Evolutionary conservation across 2,329 filamentous ascomycete genomes (phyloP).

Genomic region (Diaporthe aspalathi): DNA sequence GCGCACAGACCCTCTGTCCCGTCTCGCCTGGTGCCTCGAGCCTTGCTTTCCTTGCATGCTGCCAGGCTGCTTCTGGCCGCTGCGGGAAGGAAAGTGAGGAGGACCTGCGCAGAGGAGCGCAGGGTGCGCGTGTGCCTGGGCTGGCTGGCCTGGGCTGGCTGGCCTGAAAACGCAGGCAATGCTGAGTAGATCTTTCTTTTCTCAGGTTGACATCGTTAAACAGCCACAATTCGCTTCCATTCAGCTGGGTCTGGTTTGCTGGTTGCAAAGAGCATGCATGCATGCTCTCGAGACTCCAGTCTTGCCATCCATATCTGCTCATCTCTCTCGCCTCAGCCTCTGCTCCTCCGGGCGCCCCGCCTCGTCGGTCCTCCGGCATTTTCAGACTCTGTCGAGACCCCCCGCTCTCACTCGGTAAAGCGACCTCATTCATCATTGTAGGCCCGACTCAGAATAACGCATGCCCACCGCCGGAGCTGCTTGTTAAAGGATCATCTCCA

Average conservation of each 20-base stretch:
- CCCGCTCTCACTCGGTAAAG: slow-evolving; percentile 21
- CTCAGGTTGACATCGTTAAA: neutral
- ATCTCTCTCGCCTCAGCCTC: neutral
- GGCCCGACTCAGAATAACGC: neutral
- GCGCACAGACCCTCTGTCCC: slow-evolving; percentile 32
- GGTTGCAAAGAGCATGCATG: neutral
- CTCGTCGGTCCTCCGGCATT: neutral
- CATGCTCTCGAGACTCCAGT: too few relatives aligned
- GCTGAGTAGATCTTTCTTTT: neutral
- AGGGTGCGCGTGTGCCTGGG: neutral
- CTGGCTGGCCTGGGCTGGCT: too few relatives aligned
- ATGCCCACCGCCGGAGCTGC: slow-evolving; percentile 16
- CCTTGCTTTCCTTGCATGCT: too few relatives aligned
- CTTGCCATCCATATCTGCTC: neutral
- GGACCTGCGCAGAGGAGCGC: neutral
- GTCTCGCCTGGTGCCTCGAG: neutral
- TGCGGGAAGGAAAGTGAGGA: slow-evolving; percentile 7
- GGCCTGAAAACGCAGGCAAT: slow-evolving; percentile 15
- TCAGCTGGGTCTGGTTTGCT: neutral
- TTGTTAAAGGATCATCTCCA: slow-evolving; percentile 9
- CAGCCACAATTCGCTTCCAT: slow-evolving; percentile 1
- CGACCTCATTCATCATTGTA: slow-evolving; percentile 1
- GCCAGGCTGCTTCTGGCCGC: neutral
- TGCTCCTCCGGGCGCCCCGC: neutral
- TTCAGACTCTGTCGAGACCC: slow-evolving; percentile 2